Base-by-base conservation (phyloP, 495 filamentous ascomycete species). In the Astrothelium subdiscretum region DNA sequence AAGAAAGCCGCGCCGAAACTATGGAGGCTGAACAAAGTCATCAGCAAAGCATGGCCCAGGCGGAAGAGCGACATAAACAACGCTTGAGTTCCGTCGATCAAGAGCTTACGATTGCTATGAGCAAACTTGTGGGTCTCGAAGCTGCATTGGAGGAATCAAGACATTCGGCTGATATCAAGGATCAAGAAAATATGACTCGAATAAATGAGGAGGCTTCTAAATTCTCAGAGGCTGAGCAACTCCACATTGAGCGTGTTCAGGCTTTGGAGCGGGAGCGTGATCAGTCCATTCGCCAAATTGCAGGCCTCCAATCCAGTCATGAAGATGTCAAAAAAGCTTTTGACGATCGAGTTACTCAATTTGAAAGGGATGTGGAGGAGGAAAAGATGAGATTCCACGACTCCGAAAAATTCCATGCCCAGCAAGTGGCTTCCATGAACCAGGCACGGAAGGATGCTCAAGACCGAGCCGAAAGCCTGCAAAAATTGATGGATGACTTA, bases 81-180 rank as follows among this genome's bases (percentile, higher is more conserved):
- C 57, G 31, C 22, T 12, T 35, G 4, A 15, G 10, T 35, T 20
- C 57, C 31, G 27, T 35, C 15, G 35, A 59, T 26, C 31, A 59
- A 42, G 31, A 59, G n/a, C 35, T 59, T 42, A 31, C 48, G 20
- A 29, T 27, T 26, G 48, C 48, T 54, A 54, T 54, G 48, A 54
- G 48, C 24, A 54, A 54, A 54, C 48, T 54, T 54, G 48, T 54
- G 48, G 48, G 48, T 54, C 48, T 54, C 24, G 48, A 54, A 29
- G 24, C 48, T 15, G 48, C 24, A 5, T 29, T 54, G 24, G 48
- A 54, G 15, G 48, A 54, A 24, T 54, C 48, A 15, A 54, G 48
- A 15, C 48, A 29, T 29, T 27, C 48, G 20, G 48, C 48, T 54
- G 48, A 54, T 54, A 20, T 54, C 48, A 54, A 54, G 24, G 22